A percentile compares a stretch with the other conserved stretches of the same genome.
Evolutionary conservation across 106 monocot species (phyloP).

Genomic region (Dendrobium chrysotoxum): DNA sequence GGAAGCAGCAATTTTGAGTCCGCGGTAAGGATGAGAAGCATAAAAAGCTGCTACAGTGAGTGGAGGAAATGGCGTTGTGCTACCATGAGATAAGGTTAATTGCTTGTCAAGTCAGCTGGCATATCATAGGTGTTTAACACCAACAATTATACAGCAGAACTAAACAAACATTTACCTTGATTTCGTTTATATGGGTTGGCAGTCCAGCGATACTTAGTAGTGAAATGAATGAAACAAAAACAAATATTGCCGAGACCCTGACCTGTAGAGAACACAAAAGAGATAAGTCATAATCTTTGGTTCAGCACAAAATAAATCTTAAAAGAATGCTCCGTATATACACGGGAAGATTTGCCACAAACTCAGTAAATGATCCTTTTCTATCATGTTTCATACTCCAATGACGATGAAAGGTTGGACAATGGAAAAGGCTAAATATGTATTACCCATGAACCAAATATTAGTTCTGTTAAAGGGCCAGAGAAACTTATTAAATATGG

Average conservation of each 20-base stretch:
- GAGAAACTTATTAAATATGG: not conserved
- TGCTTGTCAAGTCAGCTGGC: no score
- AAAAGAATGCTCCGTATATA: not conserved
- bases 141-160: not conserved
- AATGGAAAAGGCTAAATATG: not conserved
- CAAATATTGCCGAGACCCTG: conserved; percentile 82
- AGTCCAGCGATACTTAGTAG: conserved; percentile 78
- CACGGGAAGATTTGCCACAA: not conserved
- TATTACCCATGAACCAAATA: not conserved
- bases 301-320: not conserved
- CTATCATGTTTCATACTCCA: not conserved
- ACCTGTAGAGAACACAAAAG: conserved; percentile 41
- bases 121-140: no score
- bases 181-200: conserved; percentile 79
- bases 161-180: conserved; percentile 41
- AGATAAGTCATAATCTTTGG: not conserved
- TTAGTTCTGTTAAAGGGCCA: not conserved
- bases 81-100: no score
- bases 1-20: no score
- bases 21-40: no score
- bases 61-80: no score
- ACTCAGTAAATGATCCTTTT: not conserved
- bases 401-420: not conserved
- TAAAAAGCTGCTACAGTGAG: no score
- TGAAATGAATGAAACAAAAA: conserved; percentile 74